Evolutionary conservation across 352 stramenopile genomes (phyloP).

Genomic region (Aphanomyces euteiches): DNA sequence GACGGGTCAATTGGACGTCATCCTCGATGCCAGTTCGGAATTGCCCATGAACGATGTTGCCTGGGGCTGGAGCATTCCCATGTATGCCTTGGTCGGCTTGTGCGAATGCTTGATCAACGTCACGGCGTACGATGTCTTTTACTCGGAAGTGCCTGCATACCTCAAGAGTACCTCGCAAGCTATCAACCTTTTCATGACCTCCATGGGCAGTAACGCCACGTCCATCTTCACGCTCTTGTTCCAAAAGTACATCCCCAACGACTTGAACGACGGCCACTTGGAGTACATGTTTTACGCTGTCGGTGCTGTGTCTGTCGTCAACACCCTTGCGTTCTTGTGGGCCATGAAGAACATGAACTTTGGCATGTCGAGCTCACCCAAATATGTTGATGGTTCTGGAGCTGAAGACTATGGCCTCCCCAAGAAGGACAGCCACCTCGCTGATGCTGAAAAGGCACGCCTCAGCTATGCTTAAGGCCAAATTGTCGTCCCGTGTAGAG

Average conservation of each 20-base stretch:
- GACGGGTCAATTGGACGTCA: conserved; percentile 24
- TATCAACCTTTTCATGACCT: conserved; percentile 58
- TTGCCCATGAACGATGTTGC: conserved; percentile 60
- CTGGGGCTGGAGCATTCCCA: conserved; percentile 47
- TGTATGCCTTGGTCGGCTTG: conserved; percentile 57
- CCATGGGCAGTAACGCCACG: conserved; percentile 54
- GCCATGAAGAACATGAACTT: conserved; percentile 61
- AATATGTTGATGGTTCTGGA: too few species aligned
- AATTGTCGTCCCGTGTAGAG: too few species aligned
- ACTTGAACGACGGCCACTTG: conserved; percentile 60
- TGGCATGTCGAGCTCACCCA: conserved; percentile 35
- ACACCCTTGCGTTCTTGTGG: conserved; percentile 47
- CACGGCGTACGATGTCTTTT: conserved; percentile 56
- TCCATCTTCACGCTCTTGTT: conserved; percentile 69
- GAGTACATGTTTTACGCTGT: conserved; percentile 73
- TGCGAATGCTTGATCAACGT: conserved; percentile 64
- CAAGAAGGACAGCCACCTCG: conserved; percentile 16
- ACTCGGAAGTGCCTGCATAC: conserved; percentile 49
- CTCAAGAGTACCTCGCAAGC: conserved; percentile 56
- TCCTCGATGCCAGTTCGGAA: conserved; percentile 41
- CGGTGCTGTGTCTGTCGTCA: conserved; percentile 45
- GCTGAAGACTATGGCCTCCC: neutral
- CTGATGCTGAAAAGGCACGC: conserved; percentile 3
- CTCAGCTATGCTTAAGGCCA: conserved; percentile 4
- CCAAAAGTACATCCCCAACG: conserved; percentile 45